These are phyloP conservation scores for Neofusicoccum kwambonambiense DNA, from an alignment of 2,329 filamentous ascomycete species.

Conservation along the genomic window DNA sequence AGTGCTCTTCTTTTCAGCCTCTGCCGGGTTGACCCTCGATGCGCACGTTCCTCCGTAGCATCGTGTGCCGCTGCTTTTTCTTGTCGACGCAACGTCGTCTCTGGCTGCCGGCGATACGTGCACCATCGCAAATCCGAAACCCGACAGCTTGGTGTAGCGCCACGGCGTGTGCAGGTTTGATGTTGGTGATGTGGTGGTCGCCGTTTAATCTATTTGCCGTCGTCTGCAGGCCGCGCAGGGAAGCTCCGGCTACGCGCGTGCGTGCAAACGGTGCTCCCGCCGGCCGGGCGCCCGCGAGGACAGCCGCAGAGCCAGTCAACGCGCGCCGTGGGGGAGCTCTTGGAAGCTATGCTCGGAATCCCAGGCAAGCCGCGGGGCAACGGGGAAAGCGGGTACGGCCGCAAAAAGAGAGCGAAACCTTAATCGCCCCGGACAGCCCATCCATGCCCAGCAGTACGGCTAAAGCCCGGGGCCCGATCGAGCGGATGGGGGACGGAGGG, in stretches of 20 bases:
- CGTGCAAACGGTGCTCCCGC: too few species aligned
- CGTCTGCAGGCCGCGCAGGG: too few species aligned
- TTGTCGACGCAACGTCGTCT: not conserved
- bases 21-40: not conserved
- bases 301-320: too few species aligned
- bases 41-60: not conserved
- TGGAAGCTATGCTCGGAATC: too few species aligned
- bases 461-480: not conserved
- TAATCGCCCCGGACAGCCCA: not conserved
- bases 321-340: too few species aligned
- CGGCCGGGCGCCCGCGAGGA: too few species aligned
- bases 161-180: too few species aligned
- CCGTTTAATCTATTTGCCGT: not conserved
- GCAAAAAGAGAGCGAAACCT: not conserved
- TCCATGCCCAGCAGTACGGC: too few species aligned
- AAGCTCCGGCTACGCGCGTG: too few species aligned
- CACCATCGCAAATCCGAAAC: not conserved
- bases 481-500: not conserved
- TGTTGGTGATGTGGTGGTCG: not conserved
- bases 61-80: not conserved
- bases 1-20: not conserved
- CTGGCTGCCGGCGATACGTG: not conserved
- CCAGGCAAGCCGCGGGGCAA: not conserved
- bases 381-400: not conserved
- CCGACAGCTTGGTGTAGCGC: not conserved